These are phyloP conservation scores for Candida sithepensis DNA, from an alignment of 805 yeast species.

Conservation along the genomic window DNA sequence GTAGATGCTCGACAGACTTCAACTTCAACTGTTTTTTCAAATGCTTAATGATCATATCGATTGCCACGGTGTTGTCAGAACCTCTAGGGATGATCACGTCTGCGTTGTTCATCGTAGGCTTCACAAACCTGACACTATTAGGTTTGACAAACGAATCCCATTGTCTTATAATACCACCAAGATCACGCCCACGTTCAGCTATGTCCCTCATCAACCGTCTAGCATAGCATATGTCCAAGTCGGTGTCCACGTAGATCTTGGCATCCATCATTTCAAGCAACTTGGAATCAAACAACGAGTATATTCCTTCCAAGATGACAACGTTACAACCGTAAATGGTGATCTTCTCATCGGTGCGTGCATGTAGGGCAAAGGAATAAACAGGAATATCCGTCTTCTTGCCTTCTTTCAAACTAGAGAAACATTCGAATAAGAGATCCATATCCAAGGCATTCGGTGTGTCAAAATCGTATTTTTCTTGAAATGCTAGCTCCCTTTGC, in stretches of 20 bases:
- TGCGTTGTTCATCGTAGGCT: constrained; percentile 74
- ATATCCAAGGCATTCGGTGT: constrained; percentile 80
- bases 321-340: constrained; percentile 93
- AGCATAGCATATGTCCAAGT: constrained; percentile 86
- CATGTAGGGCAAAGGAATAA: constrained; percentile 63
- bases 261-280: constrained; percentile 75
- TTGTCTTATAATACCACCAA: constrained; percentile 77
- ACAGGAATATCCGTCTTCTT: constrained; percentile 62
- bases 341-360: constrained; percentile 56
- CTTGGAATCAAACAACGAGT: constrained; percentile 70
- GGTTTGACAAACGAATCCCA: constrained; percentile 94
- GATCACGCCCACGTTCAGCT: constrained; percentile 78
- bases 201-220: constrained; percentile 86
- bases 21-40: constrained; percentile 63
- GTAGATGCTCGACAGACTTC: constrained; percentile 67
- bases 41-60: constrained; percentile 74
- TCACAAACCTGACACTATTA: constrained; percentile 70
- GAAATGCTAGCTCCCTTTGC: constrained; percentile 60
- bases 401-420: constrained; percentile 69
- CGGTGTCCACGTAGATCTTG: constrained; percentile 90
- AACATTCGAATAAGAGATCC: constrained; percentile 62
- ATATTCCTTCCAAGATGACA: constrained; percentile 87
- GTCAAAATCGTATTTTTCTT: constrained; percentile 79
- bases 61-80: constrained; percentile 75
- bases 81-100: constrained; percentile 92